Conservation (phyloP, 2,329 filamentous ascomycete species). For the Dactylellina cionopaga region DNA sequence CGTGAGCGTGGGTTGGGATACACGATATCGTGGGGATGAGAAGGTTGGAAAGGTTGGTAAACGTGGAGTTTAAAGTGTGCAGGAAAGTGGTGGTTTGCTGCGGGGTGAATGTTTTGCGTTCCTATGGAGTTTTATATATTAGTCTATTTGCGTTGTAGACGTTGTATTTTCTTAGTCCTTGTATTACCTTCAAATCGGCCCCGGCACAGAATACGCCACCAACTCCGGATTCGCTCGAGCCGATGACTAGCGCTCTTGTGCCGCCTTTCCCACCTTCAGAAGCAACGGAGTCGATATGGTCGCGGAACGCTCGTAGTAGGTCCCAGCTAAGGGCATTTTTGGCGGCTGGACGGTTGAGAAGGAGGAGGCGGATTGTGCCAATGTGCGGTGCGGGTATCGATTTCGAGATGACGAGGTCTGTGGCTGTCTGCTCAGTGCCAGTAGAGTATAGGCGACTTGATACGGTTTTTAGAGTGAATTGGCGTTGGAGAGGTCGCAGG, state of each 20-base stretch:
- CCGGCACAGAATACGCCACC: constrained; percentile 83
- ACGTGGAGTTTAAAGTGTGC: constrained; percentile 76
- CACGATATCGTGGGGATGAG: constrained; percentile 91
- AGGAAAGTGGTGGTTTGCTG: constrained; percentile 82
- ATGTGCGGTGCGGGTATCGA: constrained; percentile 76
- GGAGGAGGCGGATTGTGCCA: constrained; percentile 86
- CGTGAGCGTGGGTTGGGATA: constrained; percentile 84
- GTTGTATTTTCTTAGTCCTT: constrained; percentile 9
- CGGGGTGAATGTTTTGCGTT: constrained; percentile 53
- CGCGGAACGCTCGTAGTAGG: constrained; percentile 76
- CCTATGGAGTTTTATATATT: constrained; percentile 17
- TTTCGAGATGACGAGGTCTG: constrained; percentile 41
- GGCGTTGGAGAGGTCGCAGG: background rate
- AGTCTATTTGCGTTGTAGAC: constrained; percentile 1
- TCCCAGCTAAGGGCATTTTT: constrained; percentile 90
- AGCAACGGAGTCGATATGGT: constrained; percentile 77
- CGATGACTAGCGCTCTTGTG: constrained; percentile 83
- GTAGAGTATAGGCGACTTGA: constrained; percentile 30
- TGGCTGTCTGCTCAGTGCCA: background rate
- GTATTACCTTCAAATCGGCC: constrained; percentile 83
- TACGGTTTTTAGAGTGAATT: background rate
- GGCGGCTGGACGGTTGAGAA: constrained; percentile 83
- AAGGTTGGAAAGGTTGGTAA: constrained; percentile 76
- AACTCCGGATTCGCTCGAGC: constrained; percentile 75
- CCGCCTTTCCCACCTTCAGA: constrained; percentile 66